A percentile compares a stretch with the other conserved stretches of the same genome.
phyloP scores from a whole-genome alignment of 108 stramenopile genomes.

The Cyclotella cryptica region DNA sequence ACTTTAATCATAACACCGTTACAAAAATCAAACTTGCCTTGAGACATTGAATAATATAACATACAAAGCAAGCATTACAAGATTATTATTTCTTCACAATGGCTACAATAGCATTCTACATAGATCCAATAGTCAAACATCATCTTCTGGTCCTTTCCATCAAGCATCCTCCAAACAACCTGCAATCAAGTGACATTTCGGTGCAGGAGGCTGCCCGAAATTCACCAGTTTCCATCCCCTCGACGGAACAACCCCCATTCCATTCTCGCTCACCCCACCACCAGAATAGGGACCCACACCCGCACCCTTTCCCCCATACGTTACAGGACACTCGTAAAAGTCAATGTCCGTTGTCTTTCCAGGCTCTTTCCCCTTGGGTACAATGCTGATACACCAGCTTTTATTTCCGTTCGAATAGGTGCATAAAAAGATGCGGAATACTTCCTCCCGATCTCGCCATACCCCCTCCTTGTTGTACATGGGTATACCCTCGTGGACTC shows the following conservation, averaged over 20 bases:
- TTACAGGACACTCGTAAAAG: conserved; percentile 74
- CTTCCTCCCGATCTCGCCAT: conserved; percentile 57
- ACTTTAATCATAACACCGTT: too few relatives aligned
- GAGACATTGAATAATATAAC: too few relatives aligned
- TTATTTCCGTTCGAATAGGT: conserved; percentile 83
- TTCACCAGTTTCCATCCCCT: conserved; percentile 52
- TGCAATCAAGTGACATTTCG: conserved; percentile 46
- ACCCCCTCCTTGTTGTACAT: conserved; percentile 68
- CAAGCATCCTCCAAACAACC: too few relatives aligned
- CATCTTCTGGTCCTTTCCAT: too few relatives aligned
- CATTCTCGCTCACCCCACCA: conserved; percentile 30
- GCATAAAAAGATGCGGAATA: conserved; percentile 77
- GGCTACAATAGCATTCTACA: too few relatives aligned
- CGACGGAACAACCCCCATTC: conserved; percentile 36
- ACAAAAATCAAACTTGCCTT: too few relatives aligned
- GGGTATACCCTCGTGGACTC: conserved; percentile 65
- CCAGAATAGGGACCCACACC: conserved; percentile 2
- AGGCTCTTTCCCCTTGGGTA: conserved; percentile 70
- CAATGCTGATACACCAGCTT: conserved; percentile 92
- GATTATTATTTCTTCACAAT: too few relatives aligned
- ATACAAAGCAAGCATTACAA: too few relatives aligned
- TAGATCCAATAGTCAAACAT: too few relatives aligned
- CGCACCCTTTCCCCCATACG: conserved; percentile 37
- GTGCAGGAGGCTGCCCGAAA: conserved; percentile 51
- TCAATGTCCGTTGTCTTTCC: conserved; percentile 87